Percentiles rank a stretch among this genome's conserved stretches.
Conservation (phyloP, 306 rosid species). For the Psophocarpus tetragonolobus region DNA sequence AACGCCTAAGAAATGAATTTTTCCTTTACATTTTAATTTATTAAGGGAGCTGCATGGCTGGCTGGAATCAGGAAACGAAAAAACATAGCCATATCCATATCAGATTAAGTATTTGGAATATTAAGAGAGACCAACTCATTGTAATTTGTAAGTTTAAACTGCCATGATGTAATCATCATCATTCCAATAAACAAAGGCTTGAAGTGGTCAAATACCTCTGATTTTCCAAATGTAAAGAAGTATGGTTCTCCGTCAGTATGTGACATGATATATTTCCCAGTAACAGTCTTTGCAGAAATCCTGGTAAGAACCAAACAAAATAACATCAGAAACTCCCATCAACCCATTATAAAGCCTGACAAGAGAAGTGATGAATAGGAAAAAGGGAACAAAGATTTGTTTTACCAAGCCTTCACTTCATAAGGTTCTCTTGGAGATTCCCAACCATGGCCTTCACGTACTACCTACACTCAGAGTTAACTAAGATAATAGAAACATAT, state of each 20-base stretch:
- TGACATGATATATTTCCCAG: slow-evolving; percentile 71
- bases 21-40: neutral
- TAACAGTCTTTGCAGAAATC: slow-evolving; percentile 77
- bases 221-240: slow-evolving; percentile 90
- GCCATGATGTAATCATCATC: neutral
- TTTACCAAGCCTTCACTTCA: slow-evolving; percentile 95
- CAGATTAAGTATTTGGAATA: slow-evolving; percentile 21
- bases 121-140: slow-evolving; percentile 13
- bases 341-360: slow-evolving; percentile 17
- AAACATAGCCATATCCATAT: neutral
- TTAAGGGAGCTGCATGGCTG: neutral
- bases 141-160: neutral
- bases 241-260: slow-evolving; percentile 72
- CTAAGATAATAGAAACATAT: neutral
- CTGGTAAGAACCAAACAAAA: slow-evolving; percentile 50
- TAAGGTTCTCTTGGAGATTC: slow-evolving; percentile 97
- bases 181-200: neutral
- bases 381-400: slow-evolving; percentile 6
- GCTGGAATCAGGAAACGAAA: neutral
- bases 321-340: slow-evolving; percentile 33
- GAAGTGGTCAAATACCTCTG: slow-evolving; percentile 59
- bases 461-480: slow-evolving; percentile 55
- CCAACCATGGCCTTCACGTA: slow-evolving; percentile 91
- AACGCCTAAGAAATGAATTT: slow-evolving; percentile 15
- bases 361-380: neutral